phyloP scores from a whole-genome alignment of 305 asterid genomes.

The Rubia tinctorum region DNA sequence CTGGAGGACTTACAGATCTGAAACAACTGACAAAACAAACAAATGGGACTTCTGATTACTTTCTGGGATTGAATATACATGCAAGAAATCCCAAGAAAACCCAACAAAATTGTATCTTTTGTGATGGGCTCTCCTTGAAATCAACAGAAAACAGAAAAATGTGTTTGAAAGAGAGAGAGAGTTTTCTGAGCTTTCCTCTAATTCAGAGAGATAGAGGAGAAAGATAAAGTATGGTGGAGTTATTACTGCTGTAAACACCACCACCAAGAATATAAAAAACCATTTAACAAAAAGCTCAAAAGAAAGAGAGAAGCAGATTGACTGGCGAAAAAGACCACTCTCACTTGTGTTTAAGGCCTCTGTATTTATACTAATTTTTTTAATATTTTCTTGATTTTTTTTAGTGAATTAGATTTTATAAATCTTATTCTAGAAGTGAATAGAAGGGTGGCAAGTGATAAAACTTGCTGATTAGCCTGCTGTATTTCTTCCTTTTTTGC shows the following conservation, averaged over 20 bases:
- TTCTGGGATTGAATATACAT: slow-evolving; percentile 16
- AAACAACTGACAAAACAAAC: slow-evolving; percentile 21
- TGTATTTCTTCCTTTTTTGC: not conserved
- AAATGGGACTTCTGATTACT: slow-evolving; percentile 8
- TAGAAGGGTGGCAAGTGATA: not conserved
- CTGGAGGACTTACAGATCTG: slow-evolving; percentile 48
- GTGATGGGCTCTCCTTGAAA: slow-evolving; percentile 2
- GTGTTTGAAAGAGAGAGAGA: slow-evolving; percentile 17
- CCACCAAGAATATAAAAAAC: too few species aligned
- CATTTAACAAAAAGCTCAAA: too few species aligned
- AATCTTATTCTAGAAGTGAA: not conserved
- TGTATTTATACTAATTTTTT: slow-evolving; percentile 7
- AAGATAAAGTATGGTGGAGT: not conserved
- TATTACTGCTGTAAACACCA: slow-evolving; percentile 29
- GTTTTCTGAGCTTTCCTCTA: slow-evolving; percentile 42
- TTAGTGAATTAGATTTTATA: not conserved
- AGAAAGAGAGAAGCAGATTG: too few species aligned
- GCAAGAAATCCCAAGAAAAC: slow-evolving; percentile 13
- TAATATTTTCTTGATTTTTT: not conserved
- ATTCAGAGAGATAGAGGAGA: slow-evolving; percentile 40
- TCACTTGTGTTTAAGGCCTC: not conserved
- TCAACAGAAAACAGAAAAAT: slow-evolving; percentile 10
- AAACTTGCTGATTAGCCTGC: not conserved
- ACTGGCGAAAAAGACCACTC: not conserved
- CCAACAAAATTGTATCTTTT: not conserved